Conservation (phyloP, 495 filamentous ascomycete genomes). For the Lasiosphaeria hispida region DNA sequence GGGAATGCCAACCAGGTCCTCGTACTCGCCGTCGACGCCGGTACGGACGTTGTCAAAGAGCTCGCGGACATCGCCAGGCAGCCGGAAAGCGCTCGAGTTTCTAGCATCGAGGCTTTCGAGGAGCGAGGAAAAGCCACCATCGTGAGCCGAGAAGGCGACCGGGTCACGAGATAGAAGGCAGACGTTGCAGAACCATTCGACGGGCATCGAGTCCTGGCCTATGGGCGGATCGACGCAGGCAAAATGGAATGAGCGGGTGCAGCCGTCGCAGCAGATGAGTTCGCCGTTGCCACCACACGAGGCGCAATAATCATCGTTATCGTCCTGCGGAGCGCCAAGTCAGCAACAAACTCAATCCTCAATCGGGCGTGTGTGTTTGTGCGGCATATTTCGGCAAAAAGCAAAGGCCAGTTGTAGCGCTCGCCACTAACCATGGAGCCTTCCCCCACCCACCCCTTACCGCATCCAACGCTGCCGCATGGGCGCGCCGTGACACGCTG, state of each 20-base stretch:
- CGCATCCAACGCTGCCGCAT: slow-evolving; percentile 12
- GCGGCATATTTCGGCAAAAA: slow-evolving; percentile 37
- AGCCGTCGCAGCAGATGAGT: slow-evolving; percentile 90
- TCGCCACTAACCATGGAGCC: slow-evolving; percentile 19
- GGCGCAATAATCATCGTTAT: slow-evolving; percentile 86
- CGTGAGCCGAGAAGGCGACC: slow-evolving; percentile 37
- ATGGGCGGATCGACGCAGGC: slow-evolving; percentile 78
- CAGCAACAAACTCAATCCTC: slow-evolving; percentile 17
- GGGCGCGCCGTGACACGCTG: slow-evolving; percentile 12
- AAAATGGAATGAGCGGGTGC: slow-evolving; percentile 82
- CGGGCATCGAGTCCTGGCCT: slow-evolving; percentile 60
- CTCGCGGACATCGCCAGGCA: slow-evolving; percentile 66
- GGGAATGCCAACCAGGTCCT: slow-evolving; percentile 49
- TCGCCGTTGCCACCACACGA: slow-evolving; percentile 79
- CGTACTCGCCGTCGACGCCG: slow-evolving; percentile 74
- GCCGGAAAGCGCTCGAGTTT: slow-evolving; percentile 69
- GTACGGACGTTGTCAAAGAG: slow-evolving; percentile 72
- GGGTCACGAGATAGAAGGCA: slow-evolving; percentile 51
- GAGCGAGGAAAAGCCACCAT: slow-evolving; percentile 56
- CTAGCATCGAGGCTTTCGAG: slow-evolving; percentile 57
- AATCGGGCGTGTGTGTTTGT: slow-evolving; percentile 15
- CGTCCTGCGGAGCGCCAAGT: slow-evolving; percentile 49
- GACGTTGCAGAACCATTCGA: slow-evolving; percentile 79
- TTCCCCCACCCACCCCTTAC: slow-evolving; percentile 11
- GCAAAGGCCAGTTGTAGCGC: slow-evolving; percentile 19